Evolutionary conservation across 768 basidiomycete genomes (phyloP).

Genomic region (Strobilomyces dryophilus): DNA sequence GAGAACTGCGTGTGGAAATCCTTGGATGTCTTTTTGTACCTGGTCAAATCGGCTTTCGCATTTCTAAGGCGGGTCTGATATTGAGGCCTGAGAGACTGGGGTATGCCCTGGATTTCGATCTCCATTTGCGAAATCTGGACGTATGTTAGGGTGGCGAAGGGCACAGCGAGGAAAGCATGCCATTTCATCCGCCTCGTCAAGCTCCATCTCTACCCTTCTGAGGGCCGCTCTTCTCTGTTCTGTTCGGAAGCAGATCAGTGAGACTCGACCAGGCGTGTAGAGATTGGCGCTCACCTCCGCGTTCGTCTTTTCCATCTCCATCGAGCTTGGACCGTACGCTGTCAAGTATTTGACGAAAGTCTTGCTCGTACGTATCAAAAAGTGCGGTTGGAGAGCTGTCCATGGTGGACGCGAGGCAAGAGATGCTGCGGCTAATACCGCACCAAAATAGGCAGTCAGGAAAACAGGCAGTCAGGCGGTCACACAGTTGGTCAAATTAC

Average conservation of each 20-base stretch:
- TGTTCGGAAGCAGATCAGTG: constrained; percentile 27
- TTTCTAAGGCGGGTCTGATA: constrained; percentile 73
- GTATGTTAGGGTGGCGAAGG: constrained; percentile 2
- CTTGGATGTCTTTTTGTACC: constrained; percentile 77
- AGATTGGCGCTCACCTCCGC: constrained; percentile 53
- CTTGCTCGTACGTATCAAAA: constrained; percentile 91
- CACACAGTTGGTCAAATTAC: constrained; percentile 6
- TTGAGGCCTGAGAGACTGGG: constrained; percentile 72
- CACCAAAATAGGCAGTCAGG: constrained; percentile 24
- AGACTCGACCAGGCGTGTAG: neutral
- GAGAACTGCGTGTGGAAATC: constrained; percentile 67
- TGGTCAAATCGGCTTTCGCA: constrained; percentile 70
- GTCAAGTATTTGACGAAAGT: constrained; percentile 79
- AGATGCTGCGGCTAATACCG: constrained; percentile 16
- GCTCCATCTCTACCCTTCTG: constrained; percentile 86
- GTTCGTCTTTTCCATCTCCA: constrained; percentile 58
- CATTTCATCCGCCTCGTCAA: constrained; percentile 99
- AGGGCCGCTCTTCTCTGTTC: constrained; percentile 80
- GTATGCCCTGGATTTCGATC: constrained; percentile 94
- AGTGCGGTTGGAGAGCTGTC: constrained; percentile 79
- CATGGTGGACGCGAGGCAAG: constrained; percentile 40
- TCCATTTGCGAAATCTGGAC: constrained; percentile 96
- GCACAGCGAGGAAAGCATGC: constrained; percentile 37
- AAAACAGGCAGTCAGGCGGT: constrained; percentile 22
- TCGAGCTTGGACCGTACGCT: constrained; percentile 78